These are phyloP conservation scores for Nicotiana paniculata DNA, from an alignment of 257 asterid species.

Conservation along the genomic window DNA sequence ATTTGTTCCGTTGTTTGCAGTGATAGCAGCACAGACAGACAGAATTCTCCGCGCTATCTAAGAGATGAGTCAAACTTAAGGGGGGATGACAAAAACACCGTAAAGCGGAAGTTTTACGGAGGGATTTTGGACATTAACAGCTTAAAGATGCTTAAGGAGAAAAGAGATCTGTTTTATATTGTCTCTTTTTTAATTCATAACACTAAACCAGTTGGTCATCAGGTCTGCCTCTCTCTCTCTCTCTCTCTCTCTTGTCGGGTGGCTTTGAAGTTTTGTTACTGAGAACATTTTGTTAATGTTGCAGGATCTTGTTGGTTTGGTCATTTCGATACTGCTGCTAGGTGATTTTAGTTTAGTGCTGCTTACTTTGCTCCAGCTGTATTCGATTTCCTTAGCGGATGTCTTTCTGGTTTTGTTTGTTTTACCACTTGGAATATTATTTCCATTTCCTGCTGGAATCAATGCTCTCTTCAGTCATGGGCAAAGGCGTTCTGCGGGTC, in stretches of 20 bases:
- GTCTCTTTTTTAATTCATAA: conserved; percentile 84
- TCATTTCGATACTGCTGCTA: conserved; percentile 84
- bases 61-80: conserved; percentile 39
- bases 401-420: conserved; percentile 83
- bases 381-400: conserved; percentile 76
- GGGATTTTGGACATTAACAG: conserved; percentile 60
- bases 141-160: conserved; percentile 77
- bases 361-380: conserved; percentile 95
- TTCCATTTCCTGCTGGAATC: conserved; percentile 97
- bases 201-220: conserved; percentile 96
- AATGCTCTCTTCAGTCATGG: conserved; percentile 97
- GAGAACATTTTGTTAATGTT: conserved; percentile 6
- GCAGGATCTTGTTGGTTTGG: conserved; percentile 99
- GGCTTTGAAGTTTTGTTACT: neutral
- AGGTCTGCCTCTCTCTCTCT: conserved; percentile 37
- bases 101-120: conserved; percentile 44
- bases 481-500: conserved; percentile 92
- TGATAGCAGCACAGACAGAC: conserved; percentile 17
- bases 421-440: conserved; percentile 82
- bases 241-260: neutral
- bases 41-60: conserved; percentile 14
- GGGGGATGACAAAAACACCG: conserved; percentile 31
- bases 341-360: conserved; percentile 97
- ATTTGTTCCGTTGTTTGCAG: conserved; percentile 26
- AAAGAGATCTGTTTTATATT: conserved; percentile 59